A percentile compares a stretch with the other conserved stretches of the same genome.
Conservation (phyloP, 2,329 filamentous ascomycete genomes). For the Torrubiellomyces zombiae region DNA sequence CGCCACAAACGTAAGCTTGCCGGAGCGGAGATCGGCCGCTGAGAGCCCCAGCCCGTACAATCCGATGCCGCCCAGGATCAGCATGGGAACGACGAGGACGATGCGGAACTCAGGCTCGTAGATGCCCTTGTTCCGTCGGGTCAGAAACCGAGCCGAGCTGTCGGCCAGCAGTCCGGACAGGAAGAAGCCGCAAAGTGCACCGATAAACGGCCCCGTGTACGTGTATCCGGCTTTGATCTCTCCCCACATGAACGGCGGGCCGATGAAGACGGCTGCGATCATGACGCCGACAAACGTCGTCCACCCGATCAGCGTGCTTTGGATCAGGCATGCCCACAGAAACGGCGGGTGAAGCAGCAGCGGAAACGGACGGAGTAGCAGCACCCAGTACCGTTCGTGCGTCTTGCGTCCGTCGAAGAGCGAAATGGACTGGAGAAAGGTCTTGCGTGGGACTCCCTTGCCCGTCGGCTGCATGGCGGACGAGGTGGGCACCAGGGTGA, state of each 20-base stretch:
- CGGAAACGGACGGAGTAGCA: constrained; percentile 59
- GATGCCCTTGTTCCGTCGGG: constrained; percentile 57
- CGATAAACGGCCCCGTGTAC: constrained; percentile 73
- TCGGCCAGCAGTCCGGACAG: constrained; percentile 64
- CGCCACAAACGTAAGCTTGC: constrained; percentile 51
- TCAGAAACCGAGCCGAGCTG: constrained; percentile 52
- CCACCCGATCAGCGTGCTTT: constrained; percentile 91
- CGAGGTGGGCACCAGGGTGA: constrained; percentile 16
- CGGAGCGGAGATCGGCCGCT: constrained; percentile 35
- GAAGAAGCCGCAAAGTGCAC: constrained; percentile 60
- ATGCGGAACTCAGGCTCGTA: constrained; percentile 94
- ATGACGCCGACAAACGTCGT: constrained; percentile 83
- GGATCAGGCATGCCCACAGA: constrained; percentile 62
- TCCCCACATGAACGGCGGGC: constrained; percentile 64
- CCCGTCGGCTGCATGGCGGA: constrained; percentile 18
- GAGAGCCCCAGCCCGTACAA: constrained; percentile 76
- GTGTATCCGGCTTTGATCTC: constrained; percentile 73
- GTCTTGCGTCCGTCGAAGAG: constrained; percentile 74
- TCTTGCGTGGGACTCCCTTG: constrained; percentile 29
- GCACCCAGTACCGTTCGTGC: constrained; percentile 51
- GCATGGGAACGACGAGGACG: constrained; percentile 64
- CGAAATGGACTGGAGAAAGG: constrained; percentile 42
- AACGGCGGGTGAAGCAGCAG: constrained; percentile 75
- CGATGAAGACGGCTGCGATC: constrained; percentile 63
- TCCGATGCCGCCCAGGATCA: constrained; percentile 61